Base-by-base conservation (phyloP, 495 filamentous ascomycete species). In the Venustampulla echinocandica region DNA sequence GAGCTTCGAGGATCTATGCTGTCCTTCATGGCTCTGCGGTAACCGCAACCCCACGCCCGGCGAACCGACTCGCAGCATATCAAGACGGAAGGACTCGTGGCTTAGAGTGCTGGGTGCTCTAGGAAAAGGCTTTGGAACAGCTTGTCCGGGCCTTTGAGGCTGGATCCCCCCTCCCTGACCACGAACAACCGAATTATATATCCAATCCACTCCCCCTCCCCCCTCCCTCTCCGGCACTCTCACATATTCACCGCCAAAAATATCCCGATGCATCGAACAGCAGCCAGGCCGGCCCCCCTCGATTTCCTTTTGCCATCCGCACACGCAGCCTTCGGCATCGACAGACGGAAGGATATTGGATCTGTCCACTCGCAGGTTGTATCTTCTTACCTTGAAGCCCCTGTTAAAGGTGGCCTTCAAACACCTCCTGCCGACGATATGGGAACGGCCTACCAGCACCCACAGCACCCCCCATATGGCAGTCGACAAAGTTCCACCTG, bases 351-450 rank as follows among this genome's bases (percentile, higher is more conserved):
- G 36, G 44, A 56, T 35, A 23, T 51, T 37, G 25, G 41, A 10
- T 25, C 36, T 1, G 25, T 24, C 2, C 23, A 42, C 3, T 10
- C 41, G 24, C 47, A 51, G 40, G 34, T 42, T 13, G 4, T 38
- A 2, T 35, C 38, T 9, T 22, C 18, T n/a, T 53, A 57, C 25
- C 44, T 53, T n/a, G 52, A 55, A 53, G 41, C 56, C 13, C 55
- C 55, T 3, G 25, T 49, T 15, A 37, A 50, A 34, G 56, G 50
- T 46, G 69, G 71, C 42, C 67, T 76, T 49, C 69, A 58, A 51
- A 74, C 72, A 46, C 74, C 72, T 19, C 72, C 73, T 6, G 52
- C 60, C 44, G 71, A 75, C 46, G 54, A 57, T 55, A 64, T 65
- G 41, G 73, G 73, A 60, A 72, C 61, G 44, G 66, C 71, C 44